A percentile compares a stretch with the other conserved stretches of the same genome.
These are phyloP conservation scores for Corymbia maculata DNA, from an alignment of 345 rosid species.

Conservation along the genomic window DNA sequence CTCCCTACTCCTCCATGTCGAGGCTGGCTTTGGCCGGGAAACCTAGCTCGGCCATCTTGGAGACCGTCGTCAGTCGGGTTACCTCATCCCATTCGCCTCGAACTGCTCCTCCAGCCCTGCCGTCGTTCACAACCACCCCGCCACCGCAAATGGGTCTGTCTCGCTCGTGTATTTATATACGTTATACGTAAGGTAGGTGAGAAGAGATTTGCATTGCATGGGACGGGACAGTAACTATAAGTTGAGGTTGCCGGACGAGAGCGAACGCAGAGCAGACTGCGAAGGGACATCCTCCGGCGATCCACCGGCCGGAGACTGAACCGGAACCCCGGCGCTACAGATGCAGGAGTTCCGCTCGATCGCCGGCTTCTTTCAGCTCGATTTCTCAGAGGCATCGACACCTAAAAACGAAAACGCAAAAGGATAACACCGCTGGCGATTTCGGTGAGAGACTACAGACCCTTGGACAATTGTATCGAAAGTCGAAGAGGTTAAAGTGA, in stretches of 20 bases:
- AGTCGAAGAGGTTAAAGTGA: too few species aligned
- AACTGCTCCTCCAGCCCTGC: conserved; percentile 72
- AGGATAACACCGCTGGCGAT: too few species aligned
- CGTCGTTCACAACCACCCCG: conserved; percentile 19
- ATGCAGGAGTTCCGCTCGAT: not conserved
- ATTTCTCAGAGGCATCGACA: too few species aligned
- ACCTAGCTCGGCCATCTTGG: conserved; percentile 83
- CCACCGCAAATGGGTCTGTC: not conserved
- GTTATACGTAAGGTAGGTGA: not conserved
- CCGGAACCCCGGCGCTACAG: not conserved
- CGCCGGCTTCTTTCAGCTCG: too few species aligned
- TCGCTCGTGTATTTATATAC: not conserved
- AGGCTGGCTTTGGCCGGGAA: conserved; percentile 76
- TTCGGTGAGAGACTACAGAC: too few species aligned
- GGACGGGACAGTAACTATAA: not conserved
- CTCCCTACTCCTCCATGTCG: conserved; percentile 89
- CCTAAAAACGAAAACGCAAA: too few species aligned
- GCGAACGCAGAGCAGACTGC: not conserved
- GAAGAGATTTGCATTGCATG: not conserved
- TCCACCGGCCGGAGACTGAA: not conserved
- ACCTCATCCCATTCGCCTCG: conserved; percentile 68
- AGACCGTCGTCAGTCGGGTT: conserved; percentile 63
- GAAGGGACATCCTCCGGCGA: not conserved
- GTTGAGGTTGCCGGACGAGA: not conserved
- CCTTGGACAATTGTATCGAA: too few species aligned